Evolutionary conservation across 345 rosid species (phyloP).

Genomic region (Litchi chinensis): DNA sequence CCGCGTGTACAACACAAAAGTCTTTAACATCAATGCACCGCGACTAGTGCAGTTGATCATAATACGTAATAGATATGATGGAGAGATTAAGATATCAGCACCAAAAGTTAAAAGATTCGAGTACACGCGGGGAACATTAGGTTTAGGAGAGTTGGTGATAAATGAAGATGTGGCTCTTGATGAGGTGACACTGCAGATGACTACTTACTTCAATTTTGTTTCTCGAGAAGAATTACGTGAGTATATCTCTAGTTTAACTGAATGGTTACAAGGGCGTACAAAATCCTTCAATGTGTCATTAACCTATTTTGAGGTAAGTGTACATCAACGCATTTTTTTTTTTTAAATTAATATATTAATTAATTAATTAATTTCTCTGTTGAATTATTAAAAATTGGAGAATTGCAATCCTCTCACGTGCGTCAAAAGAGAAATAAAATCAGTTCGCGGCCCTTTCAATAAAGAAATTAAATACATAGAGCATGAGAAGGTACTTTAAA

Average conservation of each 20-base stretch:
- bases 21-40: neutral
- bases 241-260: neutral
- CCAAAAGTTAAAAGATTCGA: neutral
- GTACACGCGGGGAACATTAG: neutral
- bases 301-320: neutral
- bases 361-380: no score
- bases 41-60: neutral
- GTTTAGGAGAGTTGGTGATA: neutral
- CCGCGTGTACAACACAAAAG: neutral
- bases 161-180: no score
- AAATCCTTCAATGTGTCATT: neutral
- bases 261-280: neutral
- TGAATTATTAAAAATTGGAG: no score
- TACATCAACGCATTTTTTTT: no score
- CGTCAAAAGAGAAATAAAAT: neutral
- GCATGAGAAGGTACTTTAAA: neutral
- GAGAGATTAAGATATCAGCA: neutral
- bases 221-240: neutral
- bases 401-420: no score
- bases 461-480: no score
- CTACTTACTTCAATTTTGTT: no score
- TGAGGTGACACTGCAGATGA: neutral
- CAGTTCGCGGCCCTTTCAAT: neutral
- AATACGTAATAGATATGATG: neutral
- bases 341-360: no score